Base-by-base conservation (phyloP, 257 asterid genomes). In the Verbascum thapsus region DNA sequence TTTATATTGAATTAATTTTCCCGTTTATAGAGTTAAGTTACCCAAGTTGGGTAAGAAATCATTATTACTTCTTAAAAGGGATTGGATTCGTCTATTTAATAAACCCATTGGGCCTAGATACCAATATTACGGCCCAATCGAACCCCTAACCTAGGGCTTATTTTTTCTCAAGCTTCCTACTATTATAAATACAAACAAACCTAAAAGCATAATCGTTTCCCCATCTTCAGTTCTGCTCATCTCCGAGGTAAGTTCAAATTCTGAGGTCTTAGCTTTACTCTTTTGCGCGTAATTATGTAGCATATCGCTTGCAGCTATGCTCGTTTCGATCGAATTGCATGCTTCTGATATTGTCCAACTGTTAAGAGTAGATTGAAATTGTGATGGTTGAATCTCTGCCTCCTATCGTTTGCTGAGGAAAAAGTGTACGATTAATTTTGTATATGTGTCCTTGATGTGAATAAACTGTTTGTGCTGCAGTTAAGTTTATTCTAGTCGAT, bases 211-310 rank as follows among this genome's bases (percentile, higher is more conserved):
- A n/a, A n/a, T n/a, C n/a, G n/a, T n/a, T n/a, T n/a, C 80, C 42
- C 61, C 59, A 58, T 55, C 44, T 47, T 16, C 10, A 23, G 19
- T 32, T 44, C 64, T 7, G 67, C 68, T 43, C 72, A 39, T 32
- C 63, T 47, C 60, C 63, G 59, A 53, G 53, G 78, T 68, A 76
- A 71, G 72, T 63, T 55, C 8, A 10, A 58, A 23, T 38, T 20
- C 60, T 23, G 11, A 8, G 34, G 10, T 40, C 13, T 51, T 5
- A 20, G 3, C 7, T 35, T 19, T 7, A 3, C 19, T 37, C 32
- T 37, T 13, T 5, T 34, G 8, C 7, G 9, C 19, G 35, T 54
- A 2, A n/a, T 34, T 30, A 0, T 6, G 52, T 15, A 3, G n/a
- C 53, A 0, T 42, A 42, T 48, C 8, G 18, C 53, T 8, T 9